Conservation (phyloP, 1,139 yeast genomes). For the Pichia sorboxylosa region DNA sequence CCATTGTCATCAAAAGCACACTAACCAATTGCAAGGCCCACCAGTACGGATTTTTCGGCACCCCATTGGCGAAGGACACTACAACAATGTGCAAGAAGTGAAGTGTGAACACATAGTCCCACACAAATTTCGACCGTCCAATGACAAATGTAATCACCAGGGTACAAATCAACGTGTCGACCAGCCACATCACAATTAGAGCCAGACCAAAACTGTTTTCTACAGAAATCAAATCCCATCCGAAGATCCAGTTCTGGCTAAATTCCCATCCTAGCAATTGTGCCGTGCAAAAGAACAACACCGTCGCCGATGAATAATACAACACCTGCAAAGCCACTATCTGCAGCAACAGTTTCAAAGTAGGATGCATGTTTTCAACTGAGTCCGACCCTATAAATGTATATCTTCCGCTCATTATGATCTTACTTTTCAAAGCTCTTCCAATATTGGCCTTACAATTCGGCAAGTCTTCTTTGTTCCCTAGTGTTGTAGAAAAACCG, state of each 20-base stretch:
- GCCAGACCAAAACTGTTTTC: slow-evolving; percentile 77
- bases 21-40: slow-evolving; percentile 70
- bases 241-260: slow-evolving; percentile 58
- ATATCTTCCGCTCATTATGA: no score
- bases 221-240: slow-evolving; percentile 65
- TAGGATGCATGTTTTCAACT: no score
- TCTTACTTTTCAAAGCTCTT: no score
- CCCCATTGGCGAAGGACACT: slow-evolving; percentile 51
- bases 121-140: slow-evolving; percentile 84
- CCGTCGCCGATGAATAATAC: slow-evolving; percentile 51
- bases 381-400: no score
- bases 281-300: slow-evolving; percentile 46
- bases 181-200: slow-evolving; percentile 62
- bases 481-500: no score
- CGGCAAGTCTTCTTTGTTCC: no score
- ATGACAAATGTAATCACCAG: slow-evolving; percentile 76
- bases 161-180: slow-evolving; percentile 69
- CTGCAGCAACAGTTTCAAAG: slow-evolving; percentile 37
- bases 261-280: slow-evolving; percentile 54
- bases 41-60: slow-evolving; percentile 72
- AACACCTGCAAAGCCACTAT: slow-evolving; percentile 54
- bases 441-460: no score
- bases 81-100: slow-evolving; percentile 69
- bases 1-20: slow-evolving; percentile 53
- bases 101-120: slow-evolving; percentile 89